These are phyloP conservation scores for Pleurotus platypus DNA, from an alignment of 768 basidiomycete species.

Conservation along the genomic window DNA sequence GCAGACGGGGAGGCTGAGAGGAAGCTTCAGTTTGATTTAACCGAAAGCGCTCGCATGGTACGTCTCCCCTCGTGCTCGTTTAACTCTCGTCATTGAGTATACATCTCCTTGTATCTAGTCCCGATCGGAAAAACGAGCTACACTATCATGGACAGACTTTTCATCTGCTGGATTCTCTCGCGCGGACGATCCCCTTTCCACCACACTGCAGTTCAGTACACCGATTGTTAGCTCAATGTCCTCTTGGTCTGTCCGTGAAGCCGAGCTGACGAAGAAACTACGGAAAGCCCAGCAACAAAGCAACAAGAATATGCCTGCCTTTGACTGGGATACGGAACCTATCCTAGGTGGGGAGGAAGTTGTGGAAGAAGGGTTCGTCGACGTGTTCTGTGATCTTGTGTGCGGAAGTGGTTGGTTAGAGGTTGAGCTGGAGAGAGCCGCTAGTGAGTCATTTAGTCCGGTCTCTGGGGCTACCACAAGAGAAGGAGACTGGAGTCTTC, in stretches of 20 bases:
- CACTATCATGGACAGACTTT: slow-evolving; percentile 90
- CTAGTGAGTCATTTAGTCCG: slow-evolving; percentile 11
- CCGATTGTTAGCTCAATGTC: slow-evolving; percentile 47
- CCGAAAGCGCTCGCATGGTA: slow-evolving; percentile 76
- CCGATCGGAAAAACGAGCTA: slow-evolving; percentile 70
- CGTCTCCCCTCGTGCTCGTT: slow-evolving; percentile 14
- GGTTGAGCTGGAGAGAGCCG: slow-evolving; percentile 61
- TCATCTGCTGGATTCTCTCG: slow-evolving; percentile 80
- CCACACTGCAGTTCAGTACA: slow-evolving; percentile 78
- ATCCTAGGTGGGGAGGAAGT: slow-evolving; percentile 74
- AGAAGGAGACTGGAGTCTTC: slow-evolving; percentile 10
- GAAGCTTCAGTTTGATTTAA: slow-evolving; percentile 90
- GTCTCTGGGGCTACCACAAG: slow-evolving; percentile 2
- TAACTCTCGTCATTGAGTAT: background rate
- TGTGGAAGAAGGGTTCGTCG: slow-evolving; percentile 88
- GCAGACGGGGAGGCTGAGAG: slow-evolving; percentile 39
- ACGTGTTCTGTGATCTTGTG: slow-evolving; percentile 78
- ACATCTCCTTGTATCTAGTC: slow-evolving; percentile 34
- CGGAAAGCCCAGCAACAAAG: slow-evolving; percentile 63
- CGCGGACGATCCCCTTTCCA: slow-evolving; percentile 67
- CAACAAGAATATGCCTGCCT: slow-evolving; percentile 67
- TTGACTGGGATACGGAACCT: slow-evolving; percentile 91
- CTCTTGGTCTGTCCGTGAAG: slow-evolving; percentile 71
- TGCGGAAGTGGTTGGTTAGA: slow-evolving; percentile 88
- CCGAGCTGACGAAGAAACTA: slow-evolving; percentile 71